These are phyloP conservation scores for Phytophthora litchii DNA, from an alignment of 352 stramenopile species.

Conservation along the genomic window DNA sequence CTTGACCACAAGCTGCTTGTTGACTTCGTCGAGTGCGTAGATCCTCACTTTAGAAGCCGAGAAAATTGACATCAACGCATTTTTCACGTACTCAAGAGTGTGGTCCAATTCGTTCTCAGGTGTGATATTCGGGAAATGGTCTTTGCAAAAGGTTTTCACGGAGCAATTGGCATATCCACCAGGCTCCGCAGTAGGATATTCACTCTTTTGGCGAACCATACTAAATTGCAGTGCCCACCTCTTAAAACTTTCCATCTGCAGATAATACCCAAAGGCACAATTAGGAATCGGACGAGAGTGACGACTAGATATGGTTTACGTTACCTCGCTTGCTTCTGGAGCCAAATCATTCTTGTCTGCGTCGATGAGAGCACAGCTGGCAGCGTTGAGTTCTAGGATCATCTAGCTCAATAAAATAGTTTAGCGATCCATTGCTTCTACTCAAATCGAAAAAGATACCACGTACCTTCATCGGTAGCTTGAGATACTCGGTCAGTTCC, in stretches of 20 bases:
- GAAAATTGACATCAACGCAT: conserved; percentile 60
- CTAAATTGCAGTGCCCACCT: conserved; percentile 75
- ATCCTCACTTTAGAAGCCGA: conserved; percentile 62
- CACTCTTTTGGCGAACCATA: conserved; percentile 45
- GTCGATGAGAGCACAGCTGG: conserved; percentile 43
- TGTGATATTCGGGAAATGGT: conserved; percentile 75
- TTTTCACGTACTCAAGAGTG: conserved; percentile 74
- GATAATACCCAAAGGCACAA: neutral
- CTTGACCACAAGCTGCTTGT: conserved; percentile 59
- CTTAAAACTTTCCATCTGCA: conserved; percentile 78
- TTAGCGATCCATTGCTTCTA: neutral
- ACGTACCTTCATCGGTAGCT: conserved; percentile 52
- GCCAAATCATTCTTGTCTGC: conserved; percentile 44
- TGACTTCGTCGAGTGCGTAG: conserved; percentile 57
- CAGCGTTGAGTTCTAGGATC: conserved; percentile 39
- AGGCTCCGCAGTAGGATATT: conserved; percentile 37
- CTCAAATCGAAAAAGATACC: neutral
- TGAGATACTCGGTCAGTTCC: conserved; percentile 68
- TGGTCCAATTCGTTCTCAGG: conserved; percentile 83
- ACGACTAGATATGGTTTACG: neutral
- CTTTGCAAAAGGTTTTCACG: conserved; percentile 76
- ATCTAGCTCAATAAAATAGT: conserved; percentile 12
- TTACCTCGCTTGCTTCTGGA: conserved; percentile 49
- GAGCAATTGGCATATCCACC: conserved; percentile 63
- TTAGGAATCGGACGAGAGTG: neutral